Evolutionary conservation across 345 rosid genomes (phyloP).

Genomic region (Citrus hindsii): DNA sequence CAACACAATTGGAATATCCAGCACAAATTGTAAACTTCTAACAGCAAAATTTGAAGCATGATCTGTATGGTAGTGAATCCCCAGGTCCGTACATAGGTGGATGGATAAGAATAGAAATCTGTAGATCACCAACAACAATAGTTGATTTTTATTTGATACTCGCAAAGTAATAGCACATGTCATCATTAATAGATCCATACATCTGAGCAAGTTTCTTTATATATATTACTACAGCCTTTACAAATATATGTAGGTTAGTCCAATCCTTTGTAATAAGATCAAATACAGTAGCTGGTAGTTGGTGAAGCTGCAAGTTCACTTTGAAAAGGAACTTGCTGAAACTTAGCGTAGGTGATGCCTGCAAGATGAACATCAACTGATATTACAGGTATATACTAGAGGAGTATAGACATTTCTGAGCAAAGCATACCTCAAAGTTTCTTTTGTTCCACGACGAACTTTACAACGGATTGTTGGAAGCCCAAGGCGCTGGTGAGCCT

Average conservation of each 20-base stretch:
- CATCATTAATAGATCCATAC: not conserved
- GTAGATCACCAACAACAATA: not conserved
- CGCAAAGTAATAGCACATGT: not conserved
- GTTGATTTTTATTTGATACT: not conserved
- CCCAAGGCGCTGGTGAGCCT: constrained; percentile 85
- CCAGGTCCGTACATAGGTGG: not conserved
- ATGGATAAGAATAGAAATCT: not conserved
- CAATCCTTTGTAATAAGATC: not conserved
- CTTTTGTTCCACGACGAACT: constrained; percentile 86
- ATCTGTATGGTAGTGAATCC: not conserved
- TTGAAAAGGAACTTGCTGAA: not conserved
- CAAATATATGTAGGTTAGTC: not conserved
- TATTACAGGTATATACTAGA: not conserved
- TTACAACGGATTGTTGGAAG: constrained; percentile 87
- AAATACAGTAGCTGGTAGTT: not conserved
- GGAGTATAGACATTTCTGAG: not conserved
- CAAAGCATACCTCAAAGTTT: constrained; percentile 58
- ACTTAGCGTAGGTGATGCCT: constrained; percentile 89
- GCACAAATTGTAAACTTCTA: not conserved
- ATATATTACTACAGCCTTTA: too few species aligned
- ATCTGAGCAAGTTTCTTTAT: not conserved
- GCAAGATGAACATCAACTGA: constrained; percentile 21
- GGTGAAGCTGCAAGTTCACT: not conserved
- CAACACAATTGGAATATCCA: not conserved
- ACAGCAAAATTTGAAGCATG: not conserved